These are phyloP conservation scores for Glycine soja DNA, from an alignment of 306 rosid genomes.

Conservation along the genomic window DNA sequence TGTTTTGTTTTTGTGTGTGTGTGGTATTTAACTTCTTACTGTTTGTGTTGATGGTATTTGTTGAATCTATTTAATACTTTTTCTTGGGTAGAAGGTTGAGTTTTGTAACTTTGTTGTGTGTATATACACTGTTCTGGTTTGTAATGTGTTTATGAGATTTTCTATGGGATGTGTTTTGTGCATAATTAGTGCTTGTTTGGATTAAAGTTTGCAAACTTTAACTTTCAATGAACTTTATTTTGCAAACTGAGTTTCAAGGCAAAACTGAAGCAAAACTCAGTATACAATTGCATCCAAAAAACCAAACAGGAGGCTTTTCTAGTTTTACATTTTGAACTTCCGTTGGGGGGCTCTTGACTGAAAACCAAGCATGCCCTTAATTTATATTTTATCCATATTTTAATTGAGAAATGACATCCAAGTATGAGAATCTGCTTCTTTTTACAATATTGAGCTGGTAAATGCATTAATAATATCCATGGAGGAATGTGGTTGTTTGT, in stretches of 20 bases:
- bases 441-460: neutral
- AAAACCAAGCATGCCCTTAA: neutral
- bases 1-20: neutral
- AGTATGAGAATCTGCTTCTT: slow-evolving; percentile 9
- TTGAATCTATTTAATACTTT: neutral
- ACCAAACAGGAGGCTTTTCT: neutral
- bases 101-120: slow-evolving; percentile 2
- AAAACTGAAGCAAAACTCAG: neutral
- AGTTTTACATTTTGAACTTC: neutral
- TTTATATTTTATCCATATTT: neutral
- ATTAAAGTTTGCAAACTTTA: neutral
- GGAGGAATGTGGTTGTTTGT: neutral
- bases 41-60: slow-evolving; percentile 10
- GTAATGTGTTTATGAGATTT: slow-evolving; percentile 25
- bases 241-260: neutral
- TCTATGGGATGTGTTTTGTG: neutral
- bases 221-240: neutral
- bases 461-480: slow-evolving; percentile 23
- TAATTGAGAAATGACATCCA: slow-evolving; percentile 9
- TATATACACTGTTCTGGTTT: neutral
- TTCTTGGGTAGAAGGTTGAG: neutral
- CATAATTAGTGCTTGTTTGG: neutral
- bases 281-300: neutral
- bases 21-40: neutral
- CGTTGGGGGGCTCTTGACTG: neutral